A percentile compares a stretch with the other conserved stretches of the same genome.
Conservation (phyloP, 345 rosid genomes). For the Excoecaria cochinchinensis region DNA sequence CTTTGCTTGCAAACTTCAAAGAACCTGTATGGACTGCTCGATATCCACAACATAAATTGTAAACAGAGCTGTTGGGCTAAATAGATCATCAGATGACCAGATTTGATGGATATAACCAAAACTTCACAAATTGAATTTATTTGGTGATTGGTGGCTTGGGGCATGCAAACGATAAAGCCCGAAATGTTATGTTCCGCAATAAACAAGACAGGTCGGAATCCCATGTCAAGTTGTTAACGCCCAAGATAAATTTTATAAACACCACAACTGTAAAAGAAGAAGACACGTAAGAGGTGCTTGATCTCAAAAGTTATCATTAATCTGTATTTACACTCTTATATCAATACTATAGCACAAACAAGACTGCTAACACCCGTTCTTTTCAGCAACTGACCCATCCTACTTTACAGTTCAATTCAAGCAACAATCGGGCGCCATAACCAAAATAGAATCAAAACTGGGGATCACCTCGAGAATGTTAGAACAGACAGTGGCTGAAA, state of each 20-base stretch:
- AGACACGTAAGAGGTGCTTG: constrained; percentile 5
- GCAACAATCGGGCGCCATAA: constrained; percentile 31
- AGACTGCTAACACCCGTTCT: constrained; percentile 1
- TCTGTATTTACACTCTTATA: constrained; percentile 36
- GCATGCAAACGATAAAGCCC: neutral
- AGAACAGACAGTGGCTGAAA: constrained; percentile 72
- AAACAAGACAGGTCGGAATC: neutral
- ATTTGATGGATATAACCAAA: neutral
- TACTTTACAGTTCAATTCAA: constrained; percentile 39
- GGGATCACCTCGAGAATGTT: constrained; percentile 95
- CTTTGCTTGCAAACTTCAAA: neutral
- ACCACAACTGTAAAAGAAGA: neutral
- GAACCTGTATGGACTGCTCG: constrained; percentile 10
- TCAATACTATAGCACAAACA: constrained; percentile 4
- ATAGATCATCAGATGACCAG: neutral
- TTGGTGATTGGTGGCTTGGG: too few relatives aligned
- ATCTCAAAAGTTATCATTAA: constrained; percentile 42
- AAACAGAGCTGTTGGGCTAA: neutral
- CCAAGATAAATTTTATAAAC: neutral
- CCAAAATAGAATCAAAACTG: constrained; percentile 40
- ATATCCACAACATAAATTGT: constrained; percentile 1
- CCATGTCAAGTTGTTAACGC: neutral
- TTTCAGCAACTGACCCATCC: neutral
- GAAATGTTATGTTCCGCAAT: neutral
- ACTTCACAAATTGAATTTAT: neutral